Evolutionary conservation across 1,284 basidiomycete genomes (phyloP).

Genomic region (Cutaneotrichosporon sp.): DNA sequence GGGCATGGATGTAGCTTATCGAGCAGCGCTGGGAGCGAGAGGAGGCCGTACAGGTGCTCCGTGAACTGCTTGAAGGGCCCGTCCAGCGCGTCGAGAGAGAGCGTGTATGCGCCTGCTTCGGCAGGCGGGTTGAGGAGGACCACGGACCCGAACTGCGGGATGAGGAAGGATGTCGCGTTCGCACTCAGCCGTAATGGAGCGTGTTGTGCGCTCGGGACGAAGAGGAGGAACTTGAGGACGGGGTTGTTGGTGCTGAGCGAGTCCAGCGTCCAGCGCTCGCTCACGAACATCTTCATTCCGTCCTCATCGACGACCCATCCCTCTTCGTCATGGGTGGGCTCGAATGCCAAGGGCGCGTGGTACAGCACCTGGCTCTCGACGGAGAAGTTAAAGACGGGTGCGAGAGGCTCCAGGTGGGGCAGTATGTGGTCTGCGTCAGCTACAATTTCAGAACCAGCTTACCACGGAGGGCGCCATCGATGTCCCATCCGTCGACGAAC

Average conservation of each 20-base stretch:
- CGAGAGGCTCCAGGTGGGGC: slow-evolving; percentile 65
- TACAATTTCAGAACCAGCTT: slow-evolving; percentile 38
- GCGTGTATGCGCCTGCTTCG: slow-evolving; percentile 25
- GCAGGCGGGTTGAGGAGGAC: slow-evolving; percentile 68
- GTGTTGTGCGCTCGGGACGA: slow-evolving; percentile 70
- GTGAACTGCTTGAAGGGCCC: slow-evolving; percentile 70
- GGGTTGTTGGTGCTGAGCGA: slow-evolving; percentile 71
- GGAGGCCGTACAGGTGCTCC: slow-evolving; percentile 69
- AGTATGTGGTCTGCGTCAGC: slow-evolving; percentile 63
- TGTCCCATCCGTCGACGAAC: slow-evolving; percentile 68
- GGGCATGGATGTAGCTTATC: slow-evolving; percentile 29
- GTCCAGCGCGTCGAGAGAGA: slow-evolving; percentile 54
- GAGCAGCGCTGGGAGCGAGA: slow-evolving; percentile 73
- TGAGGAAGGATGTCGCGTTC: slow-evolving; percentile 63
- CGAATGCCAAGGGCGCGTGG: slow-evolving; percentile 83
- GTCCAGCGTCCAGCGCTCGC: slow-evolving; percentile 84
- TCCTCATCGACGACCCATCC: slow-evolving; percentile 68
- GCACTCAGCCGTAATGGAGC: slow-evolving; percentile 66
- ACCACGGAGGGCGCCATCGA: slow-evolving; percentile 66
- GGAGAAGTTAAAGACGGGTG: slow-evolving; percentile 78
- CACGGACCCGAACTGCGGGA: slow-evolving; percentile 95
- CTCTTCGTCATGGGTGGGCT: slow-evolving; percentile 51
- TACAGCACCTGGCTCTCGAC: slow-evolving; percentile 92
- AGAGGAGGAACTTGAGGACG: slow-evolving; percentile 88
- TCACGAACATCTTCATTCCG: slow-evolving; percentile 83